These are phyloP conservation scores for Anisodus tanguticus DNA, from an alignment of 257 asterid species.

Conservation along the genomic window DNA sequence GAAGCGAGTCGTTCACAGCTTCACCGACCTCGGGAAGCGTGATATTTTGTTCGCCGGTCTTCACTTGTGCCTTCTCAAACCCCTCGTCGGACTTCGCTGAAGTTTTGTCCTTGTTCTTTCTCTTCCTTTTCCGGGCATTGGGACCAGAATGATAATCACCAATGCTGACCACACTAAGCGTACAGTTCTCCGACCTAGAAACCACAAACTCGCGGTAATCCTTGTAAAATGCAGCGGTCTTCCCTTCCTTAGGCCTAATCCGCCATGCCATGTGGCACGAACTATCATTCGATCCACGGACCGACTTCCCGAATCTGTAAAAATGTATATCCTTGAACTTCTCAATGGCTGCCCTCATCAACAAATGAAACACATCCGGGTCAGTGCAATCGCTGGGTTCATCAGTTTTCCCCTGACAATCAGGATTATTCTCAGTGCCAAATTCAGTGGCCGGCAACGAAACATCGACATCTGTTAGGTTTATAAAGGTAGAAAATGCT, in stretches of 20 bases:
- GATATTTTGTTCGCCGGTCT: constrained; percentile 45
- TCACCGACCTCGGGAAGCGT: constrained; percentile 69
- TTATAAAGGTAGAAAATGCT: constrained; percentile 65
- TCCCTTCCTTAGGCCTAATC: constrained; percentile 74
- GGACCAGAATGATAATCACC: constrained; percentile 88
- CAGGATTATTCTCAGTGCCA: constrained; percentile 28
- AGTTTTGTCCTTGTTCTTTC: constrained; percentile 42
- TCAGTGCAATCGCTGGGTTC: constrained; percentile 78
- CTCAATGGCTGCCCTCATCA: constrained; percentile 79
- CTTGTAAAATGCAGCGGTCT: constrained; percentile 58
- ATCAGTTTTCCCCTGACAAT: constrained; percentile 51
- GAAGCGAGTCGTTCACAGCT: constrained; percentile 58
- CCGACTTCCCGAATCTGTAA: constrained; percentile 80
- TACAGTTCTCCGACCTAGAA: constrained; percentile 62
- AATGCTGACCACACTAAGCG: constrained; percentile 60
- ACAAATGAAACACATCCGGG: constrained; percentile 71
- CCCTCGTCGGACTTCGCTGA: constrained; percentile 52
- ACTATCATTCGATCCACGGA: constrained; percentile 57
- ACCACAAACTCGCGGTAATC: constrained; percentile 73
- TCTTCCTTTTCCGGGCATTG: constrained; percentile 77
- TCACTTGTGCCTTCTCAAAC: constrained; percentile 58
- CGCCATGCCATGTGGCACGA: constrained; percentile 97
- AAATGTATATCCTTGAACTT: constrained; percentile 69
- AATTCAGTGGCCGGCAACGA: constrained; percentile 32
- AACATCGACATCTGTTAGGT: constrained; percentile 78